Base-by-base conservation (phyloP, 2,329 filamentous ascomycete species). In the Botrytis cinerea region DNA sequence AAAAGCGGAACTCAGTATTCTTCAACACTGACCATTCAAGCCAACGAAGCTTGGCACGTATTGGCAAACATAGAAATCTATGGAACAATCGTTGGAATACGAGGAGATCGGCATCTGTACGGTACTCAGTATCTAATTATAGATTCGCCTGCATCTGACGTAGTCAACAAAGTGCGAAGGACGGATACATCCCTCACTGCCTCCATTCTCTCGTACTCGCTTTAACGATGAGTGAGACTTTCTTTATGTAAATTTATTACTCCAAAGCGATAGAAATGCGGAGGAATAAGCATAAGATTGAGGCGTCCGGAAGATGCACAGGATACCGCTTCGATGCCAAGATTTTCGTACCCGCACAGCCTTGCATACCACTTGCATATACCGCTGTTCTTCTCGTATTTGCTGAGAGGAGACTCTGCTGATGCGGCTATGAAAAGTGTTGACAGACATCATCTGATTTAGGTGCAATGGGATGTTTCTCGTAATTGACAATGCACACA, bases 21-120 rank as follows among this genome's bases (percentile, higher is more conserved):
- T 43, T 14, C 25, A n/a, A n/a, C 25, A 5, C 4, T 5, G 25
- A 38, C 12, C 22, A 63, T 63, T 2, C 25, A 43, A 45, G 61
- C 38, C 38, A 45, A 28, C 12, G 9, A 12, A 63, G 61, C 61
- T 63, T 63, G 61, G 61, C 38, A 40, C 40, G 35, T 8, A n/a
- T 43, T 43, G 60, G 60, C 38, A 43, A n/a, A 25, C 40, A 45
- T 8, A 28, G n/a, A 40, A 62, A 40, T 62, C 60, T 18, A 40
- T 62, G 60, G 35, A 62, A 40, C 38, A 40, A 43, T 62, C 22
- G 25, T n/a, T 62, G 60, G 38, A 63, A 63, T 63, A 63, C 61
- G 61, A 63, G 61, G 61, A 63, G 61, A 63, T 63, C 61, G 61
- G 61, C 61, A 63, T 63, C n/a, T 28, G 61, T 10, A 43, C 38